A percentile compares a stretch with the other conserved stretches of the same genome.
These are phyloP conservation scores for Moesziomyces aphidis DNA, from an alignment of 1,284 basidiomycete species.

Conservation along the genomic window DNA sequence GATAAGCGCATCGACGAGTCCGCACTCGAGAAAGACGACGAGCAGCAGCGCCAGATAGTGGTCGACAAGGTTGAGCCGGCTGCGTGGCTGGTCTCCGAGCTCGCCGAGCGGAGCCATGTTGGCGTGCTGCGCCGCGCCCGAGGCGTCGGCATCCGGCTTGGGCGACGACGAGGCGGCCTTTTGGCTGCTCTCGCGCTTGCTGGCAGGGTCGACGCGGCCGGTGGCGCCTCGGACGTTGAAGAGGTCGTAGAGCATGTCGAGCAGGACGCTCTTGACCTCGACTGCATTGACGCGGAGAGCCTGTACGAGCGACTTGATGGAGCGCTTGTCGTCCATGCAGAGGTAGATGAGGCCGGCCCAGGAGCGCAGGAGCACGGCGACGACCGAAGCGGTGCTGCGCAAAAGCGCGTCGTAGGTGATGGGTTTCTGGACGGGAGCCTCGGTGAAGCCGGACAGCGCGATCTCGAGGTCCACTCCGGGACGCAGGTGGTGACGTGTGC, in stretches of 20 bases:
- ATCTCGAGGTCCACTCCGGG: conserved; percentile 92
- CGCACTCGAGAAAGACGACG: conserved; percentile 85
- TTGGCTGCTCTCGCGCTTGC: conserved; percentile 43
- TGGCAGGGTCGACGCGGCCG: conserved; percentile 34
- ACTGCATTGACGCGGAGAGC: conserved; percentile 87
- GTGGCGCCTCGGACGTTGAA: conserved; percentile 72
- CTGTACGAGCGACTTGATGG: conserved; percentile 85
- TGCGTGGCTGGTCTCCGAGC: conserved; percentile 46
- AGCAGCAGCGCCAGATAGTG: conserved; percentile 93
- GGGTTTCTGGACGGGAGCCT: conserved; percentile 83
- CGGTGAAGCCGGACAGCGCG: conserved; percentile 67
- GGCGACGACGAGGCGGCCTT: conserved; percentile 24
- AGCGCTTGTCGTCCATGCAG: conserved; percentile 87
- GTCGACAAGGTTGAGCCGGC: conserved; percentile 82
- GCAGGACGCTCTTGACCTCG: conserved; percentile 75
- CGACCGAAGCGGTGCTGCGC: conserved; percentile 79
- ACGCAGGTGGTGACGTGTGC: conserved; percentile 81
- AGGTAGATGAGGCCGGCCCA: conserved; percentile 97
- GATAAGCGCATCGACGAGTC: conserved; percentile 71
- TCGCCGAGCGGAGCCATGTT: conserved; percentile 31
- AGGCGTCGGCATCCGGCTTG: conserved; percentile 6
- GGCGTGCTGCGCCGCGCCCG: not conserved
- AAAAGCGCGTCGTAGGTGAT: conserved; percentile 72
- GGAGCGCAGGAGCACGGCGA: conserved; percentile 83
- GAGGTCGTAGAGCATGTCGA: conserved; percentile 94